Conservation (phyloP, 2,329 filamentous ascomycete species). For the Didymella segeticola region DNA sequence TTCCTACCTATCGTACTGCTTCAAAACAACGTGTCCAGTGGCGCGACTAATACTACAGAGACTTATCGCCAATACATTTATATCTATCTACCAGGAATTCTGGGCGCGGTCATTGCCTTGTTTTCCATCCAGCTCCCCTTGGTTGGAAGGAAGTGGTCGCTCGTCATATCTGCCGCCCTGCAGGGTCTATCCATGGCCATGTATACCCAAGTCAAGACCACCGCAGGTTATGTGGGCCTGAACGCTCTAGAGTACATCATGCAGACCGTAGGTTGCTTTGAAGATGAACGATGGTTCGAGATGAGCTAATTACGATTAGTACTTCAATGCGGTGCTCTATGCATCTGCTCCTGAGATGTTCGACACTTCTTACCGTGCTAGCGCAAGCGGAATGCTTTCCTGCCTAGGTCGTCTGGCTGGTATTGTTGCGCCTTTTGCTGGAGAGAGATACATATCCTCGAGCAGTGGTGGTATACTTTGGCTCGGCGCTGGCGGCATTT, state of each 20-base stretch:
- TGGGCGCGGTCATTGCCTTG: conserved; percentile 34
- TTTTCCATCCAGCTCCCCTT: conserved; percentile 35
- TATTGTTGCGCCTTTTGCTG: conserved; percentile 39
- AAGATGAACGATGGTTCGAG: too few relatives aligned
- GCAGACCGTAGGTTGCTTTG: conserved; percentile 31
- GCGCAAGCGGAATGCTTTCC: conserved; percentile 39
- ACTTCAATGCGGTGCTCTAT: conserved; percentile 41
- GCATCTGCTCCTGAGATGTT: conserved; percentile 40
- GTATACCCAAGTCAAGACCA: conserved; percentile 38
- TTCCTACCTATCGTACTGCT: conserved; percentile 38
- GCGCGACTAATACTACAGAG: conserved; percentile 29
- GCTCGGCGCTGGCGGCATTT: conserved; percentile 40
- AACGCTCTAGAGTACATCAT: conserved; percentile 44
- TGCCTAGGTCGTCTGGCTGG: conserved; percentile 37
- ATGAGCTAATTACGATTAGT: conserved; percentile 11
- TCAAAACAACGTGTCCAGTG: conserved; percentile 35
- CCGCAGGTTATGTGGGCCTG: conserved; percentile 35
- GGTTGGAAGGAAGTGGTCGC: conserved; percentile 39
- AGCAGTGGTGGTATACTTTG: conserved; percentile 31
- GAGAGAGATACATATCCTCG: conserved; percentile 33
- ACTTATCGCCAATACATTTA: conserved; percentile 41
- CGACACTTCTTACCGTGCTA: conserved; percentile 37
- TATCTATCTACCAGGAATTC: conserved; percentile 38
- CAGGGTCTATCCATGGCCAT: conserved; percentile 41
- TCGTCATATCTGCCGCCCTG: conserved; percentile 36